Conservation (phyloP, 2,329 filamentous ascomycete species). For the Myotisia sp. region DNA sequence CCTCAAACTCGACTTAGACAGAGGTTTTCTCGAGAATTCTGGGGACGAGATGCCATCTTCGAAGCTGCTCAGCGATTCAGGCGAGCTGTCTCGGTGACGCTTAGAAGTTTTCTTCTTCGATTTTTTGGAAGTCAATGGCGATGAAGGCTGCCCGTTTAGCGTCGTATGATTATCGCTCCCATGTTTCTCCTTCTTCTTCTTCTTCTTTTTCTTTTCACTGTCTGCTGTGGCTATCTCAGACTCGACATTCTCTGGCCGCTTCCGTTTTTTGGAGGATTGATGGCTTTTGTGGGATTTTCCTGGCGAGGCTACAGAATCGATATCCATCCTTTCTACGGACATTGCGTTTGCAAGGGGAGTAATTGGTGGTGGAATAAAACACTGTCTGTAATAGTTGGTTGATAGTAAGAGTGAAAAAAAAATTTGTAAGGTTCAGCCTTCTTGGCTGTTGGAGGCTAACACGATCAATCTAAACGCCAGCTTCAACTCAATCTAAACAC, state of each 20-base stretch:
- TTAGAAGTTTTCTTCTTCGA: conserved; percentile 6
- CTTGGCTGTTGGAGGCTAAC: conserved; percentile 2
- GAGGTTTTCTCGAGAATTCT: conserved; percentile 16
- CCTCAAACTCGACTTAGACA: not conserved
- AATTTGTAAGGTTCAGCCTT: not conserved
- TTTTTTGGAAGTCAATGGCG: not conserved
- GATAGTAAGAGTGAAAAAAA: not conserved
- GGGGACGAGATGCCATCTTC: too few species aligned
- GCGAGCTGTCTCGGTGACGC: too few species aligned
- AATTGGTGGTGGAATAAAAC: too few species aligned
- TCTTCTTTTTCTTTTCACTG: conserved; percentile 19
- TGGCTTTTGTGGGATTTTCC: conserved; percentile 25
- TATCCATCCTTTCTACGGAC: conserved; percentile 29
- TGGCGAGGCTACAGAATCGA: conserved; percentile 19
- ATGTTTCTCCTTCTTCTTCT: conserved; percentile 14
- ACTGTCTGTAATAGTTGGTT: too few species aligned
- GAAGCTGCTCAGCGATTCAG: conserved; percentile 9
- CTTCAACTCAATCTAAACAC: too few species aligned
- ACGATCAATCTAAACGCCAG: too few species aligned
- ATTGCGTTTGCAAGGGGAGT: too few species aligned
- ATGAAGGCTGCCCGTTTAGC: not conserved
- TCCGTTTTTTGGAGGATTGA: conserved; percentile 31
- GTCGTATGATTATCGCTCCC: not conserved
- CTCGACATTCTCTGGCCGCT: conserved; percentile 21
- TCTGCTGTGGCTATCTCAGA: conserved; percentile 14